Evolutionary conservation across 805 yeast species (phyloP).

Genomic region (Barnettozyma vustinii): DNA sequence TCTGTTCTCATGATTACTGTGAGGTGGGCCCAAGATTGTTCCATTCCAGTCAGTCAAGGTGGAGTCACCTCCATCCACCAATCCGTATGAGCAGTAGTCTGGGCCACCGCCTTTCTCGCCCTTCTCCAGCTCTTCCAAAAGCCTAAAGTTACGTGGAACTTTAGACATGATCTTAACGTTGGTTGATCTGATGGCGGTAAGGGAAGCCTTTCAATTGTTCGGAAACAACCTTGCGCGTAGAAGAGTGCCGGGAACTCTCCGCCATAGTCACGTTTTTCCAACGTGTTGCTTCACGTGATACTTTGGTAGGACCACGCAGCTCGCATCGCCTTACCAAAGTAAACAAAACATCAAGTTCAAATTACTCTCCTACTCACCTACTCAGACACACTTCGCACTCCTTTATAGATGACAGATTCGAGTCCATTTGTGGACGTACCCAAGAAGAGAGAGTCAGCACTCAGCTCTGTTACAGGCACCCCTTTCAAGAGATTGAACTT

Average conservation of each 20-base stretch:
- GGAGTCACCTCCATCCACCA: constrained; percentile 85
- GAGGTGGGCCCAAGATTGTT: constrained; percentile 96
- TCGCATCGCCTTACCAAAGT: neutral
- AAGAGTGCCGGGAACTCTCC: too few species aligned
- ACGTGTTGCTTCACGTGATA: neutral
- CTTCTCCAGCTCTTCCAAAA: constrained; percentile 92
- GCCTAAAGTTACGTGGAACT: constrained; percentile 86
- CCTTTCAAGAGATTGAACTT: constrained; percentile 7
- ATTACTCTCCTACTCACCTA: neutral
- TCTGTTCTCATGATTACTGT: constrained; percentile 83
- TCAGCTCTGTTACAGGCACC: constrained; percentile 13
- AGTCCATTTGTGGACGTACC: constrained; percentile 36
- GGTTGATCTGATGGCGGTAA: neutral
- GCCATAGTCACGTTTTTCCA: neutral
- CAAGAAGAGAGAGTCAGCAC: constrained; percentile 9
- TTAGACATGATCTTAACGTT: constrained; percentile 33
- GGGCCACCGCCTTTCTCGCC: constrained; percentile 98
- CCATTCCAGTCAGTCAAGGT: constrained; percentile 97
- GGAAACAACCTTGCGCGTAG: neutral
- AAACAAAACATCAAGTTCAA: neutral
- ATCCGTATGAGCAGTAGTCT: constrained; percentile 93
- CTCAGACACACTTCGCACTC: neutral
- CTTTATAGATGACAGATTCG: constrained; percentile 15
- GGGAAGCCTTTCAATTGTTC: neutral
- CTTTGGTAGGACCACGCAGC: neutral